Conservation (phyloP, 2,329 filamentous ascomycete species). For the Endoconidiophora polonica region DNA sequence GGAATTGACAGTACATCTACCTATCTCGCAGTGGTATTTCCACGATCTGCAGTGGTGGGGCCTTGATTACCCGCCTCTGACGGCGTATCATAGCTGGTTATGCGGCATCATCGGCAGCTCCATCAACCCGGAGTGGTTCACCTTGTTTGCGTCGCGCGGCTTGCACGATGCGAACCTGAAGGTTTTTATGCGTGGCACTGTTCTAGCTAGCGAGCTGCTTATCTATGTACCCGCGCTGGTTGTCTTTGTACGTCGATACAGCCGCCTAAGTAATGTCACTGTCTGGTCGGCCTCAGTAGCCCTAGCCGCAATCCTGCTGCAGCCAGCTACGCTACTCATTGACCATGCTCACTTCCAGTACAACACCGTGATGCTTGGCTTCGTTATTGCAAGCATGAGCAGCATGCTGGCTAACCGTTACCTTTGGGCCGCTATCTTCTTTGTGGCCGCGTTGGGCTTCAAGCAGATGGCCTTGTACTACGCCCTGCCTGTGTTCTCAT, state of each 20-base stretch:
- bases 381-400: slow-evolving; percentile 72
- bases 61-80: slow-evolving; percentile 90
- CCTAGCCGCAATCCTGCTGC: slow-evolving; percentile 78
- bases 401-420: slow-evolving; percentile 72
- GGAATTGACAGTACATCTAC: slow-evolving; percentile 82
- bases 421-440: slow-evolving; percentile 84
- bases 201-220: slow-evolving; percentile 79
- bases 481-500: slow-evolving; percentile 81
- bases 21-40: slow-evolving; percentile 92
- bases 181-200: slow-evolving; percentile 89
- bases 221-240: slow-evolving; percentile 73
- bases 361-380: slow-evolving; percentile 94
- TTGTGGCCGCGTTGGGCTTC: slow-evolving; percentile 85
- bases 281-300: slow-evolving; percentile 73
- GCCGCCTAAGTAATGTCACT: slow-evolving; percentile 58
- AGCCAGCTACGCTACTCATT: slow-evolving; percentile 76
- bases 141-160: slow-evolving; percentile 65
- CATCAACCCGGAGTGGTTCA: slow-evolving; percentile 77
- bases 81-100: slow-evolving; percentile 97
- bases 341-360: slow-evolving; percentile 97
- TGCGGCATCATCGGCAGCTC: slow-evolving; percentile 67
- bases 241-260: slow-evolving; percentile 70
- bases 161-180: slow-evolving; percentile 66
- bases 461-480: slow-evolving; percentile 99
- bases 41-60: slow-evolving; percentile 97